Conservation (phyloP, 1,139 yeast species). For the Keqinozyma sinolaborantium region DNA sequence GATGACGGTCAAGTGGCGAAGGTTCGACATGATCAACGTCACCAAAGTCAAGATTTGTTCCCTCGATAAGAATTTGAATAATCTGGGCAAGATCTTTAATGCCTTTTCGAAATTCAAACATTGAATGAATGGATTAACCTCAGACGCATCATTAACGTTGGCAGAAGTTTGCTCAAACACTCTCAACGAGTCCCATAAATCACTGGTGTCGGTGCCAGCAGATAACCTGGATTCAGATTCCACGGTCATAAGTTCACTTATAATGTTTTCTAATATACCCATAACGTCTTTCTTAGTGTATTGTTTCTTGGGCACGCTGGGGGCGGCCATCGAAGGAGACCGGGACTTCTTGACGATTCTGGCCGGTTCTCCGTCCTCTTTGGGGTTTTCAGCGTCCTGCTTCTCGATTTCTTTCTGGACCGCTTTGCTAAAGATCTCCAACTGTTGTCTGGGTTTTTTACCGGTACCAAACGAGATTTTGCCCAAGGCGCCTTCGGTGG, state of each 20-base stretch:
- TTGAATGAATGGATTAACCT: slow-evolving; percentile 78
- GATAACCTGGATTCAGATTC: slow-evolving; percentile 81
- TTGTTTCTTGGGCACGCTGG: slow-evolving; percentile 22
- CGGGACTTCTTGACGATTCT: slow-evolving; percentile 14
- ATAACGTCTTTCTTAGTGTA: slow-evolving; percentile 44
- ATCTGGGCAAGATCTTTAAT: slow-evolving; percentile 82
- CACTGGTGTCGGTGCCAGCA: slow-evolving; percentile 49
- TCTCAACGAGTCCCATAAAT: slow-evolving; percentile 77
- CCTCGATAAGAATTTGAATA: slow-evolving; percentile 75
- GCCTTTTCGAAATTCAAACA: slow-evolving; percentile 85
- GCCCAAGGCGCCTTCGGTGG: slow-evolving; percentile 89
- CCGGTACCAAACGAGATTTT: slow-evolving; percentile 79
- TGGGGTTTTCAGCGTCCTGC: slow-evolving; percentile 23
- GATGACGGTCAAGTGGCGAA: slow-evolving; percentile 78
- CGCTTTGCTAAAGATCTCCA: slow-evolving; percentile 62
- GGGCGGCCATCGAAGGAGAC: slow-evolving; percentile 21
- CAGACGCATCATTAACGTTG: slow-evolving; percentile 40
- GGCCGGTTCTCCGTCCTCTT: slow-evolving; percentile 16
- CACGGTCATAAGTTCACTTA: slow-evolving; percentile 70
- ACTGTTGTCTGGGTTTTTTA: slow-evolving; percentile 84
- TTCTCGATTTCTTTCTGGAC: slow-evolving; percentile 46
- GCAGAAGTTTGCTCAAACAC: slow-evolving; percentile 51
- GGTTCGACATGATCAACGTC: slow-evolving; percentile 76
- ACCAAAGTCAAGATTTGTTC: slow-evolving; percentile 78
- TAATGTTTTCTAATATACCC: slow-evolving; percentile 70